A percentile compares a stretch with the other conserved stretches of the same genome.
Evolutionary conservation across 2,329 filamentous ascomycete species (phyloP).

Genomic region (Pseudocercospora crystallina): DNA sequence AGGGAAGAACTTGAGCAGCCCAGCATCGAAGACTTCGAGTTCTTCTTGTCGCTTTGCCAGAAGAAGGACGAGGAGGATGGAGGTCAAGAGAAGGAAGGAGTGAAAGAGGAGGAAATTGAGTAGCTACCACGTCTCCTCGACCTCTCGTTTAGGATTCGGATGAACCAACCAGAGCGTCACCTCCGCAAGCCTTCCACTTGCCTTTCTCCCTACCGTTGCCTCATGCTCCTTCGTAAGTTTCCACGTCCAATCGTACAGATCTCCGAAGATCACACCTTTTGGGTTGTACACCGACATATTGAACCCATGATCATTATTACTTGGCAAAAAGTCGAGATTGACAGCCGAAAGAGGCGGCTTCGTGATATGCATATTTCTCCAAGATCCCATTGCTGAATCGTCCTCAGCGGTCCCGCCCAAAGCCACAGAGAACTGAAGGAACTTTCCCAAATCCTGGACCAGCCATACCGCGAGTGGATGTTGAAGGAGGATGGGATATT

Average conservation of each 20-base stretch:
- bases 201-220: background rate
- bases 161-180: slow-evolving; percentile 3
- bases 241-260: slow-evolving; percentile 17
- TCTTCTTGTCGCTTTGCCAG: no score
- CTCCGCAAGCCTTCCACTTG: slow-evolving; percentile 1
- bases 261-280: slow-evolving; percentile 11
- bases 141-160: background rate
- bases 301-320: slow-evolving; percentile 1
- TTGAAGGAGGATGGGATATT: background rate
- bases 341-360: slow-evolving; percentile 11
- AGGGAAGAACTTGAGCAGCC: no score
- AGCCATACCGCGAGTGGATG: slow-evolving; percentile 4
- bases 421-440: slow-evolving; percentile 10
- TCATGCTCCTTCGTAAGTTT: slow-evolving; percentile 6
- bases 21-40: no score
- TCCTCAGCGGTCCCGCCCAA: slow-evolving; percentile 5
- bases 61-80: no score
- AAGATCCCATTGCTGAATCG: background rate
- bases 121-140: slow-evolving; percentile 1
- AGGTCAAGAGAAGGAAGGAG: no score
- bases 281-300: slow-evolving; percentile 11
- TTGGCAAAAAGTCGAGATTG: slow-evolving; percentile 8
- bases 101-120: no score
- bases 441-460: slow-evolving; percentile 1
- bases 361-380: slow-evolving; percentile 11